Conservation (phyloP, 768 basidiomycete species). For the Multifurca ochricompacta region DNA sequence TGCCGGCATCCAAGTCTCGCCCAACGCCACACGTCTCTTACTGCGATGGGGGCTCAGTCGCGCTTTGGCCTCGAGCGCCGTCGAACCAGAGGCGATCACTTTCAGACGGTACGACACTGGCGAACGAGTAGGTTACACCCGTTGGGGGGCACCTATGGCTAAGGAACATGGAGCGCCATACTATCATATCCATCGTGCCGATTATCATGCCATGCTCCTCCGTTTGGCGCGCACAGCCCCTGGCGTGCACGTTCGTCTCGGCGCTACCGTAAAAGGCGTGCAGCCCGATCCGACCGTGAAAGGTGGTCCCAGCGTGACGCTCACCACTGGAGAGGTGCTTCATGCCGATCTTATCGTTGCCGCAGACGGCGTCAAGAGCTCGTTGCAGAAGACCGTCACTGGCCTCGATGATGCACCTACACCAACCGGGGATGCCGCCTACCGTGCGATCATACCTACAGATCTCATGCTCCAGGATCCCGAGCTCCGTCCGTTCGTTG, state of each 20-base stretch:
- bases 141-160: constrained; percentile 29
- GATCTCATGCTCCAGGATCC: constrained; percentile 41
- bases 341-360: constrained; percentile 32
- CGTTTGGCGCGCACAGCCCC: constrained; percentile 28
- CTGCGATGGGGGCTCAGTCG: constrained; percentile 33
- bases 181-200: constrained; percentile 38
- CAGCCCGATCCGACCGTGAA: constrained; percentile 25
- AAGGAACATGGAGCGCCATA: constrained; percentile 33
- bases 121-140: constrained; percentile 32
- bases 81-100: constrained; percentile 33
- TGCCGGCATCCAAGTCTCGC: constrained; percentile 37
- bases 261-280: constrained; percentile 27
- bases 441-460: constrained; percentile 46
- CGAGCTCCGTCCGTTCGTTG: constrained; percentile 42
- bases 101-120: constrained; percentile 33
- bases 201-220: constrained; percentile 35
- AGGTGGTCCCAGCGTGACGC: constrained; percentile 29
- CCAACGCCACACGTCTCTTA: constrained; percentile 33
- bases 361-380: constrained; percentile 41
- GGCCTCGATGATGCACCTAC: constrained; percentile 35
- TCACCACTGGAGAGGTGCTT: constrained; percentile 31
- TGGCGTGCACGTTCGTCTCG: constrained; percentile 29
- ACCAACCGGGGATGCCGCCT: constrained; percentile 58
- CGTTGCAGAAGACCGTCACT: constrained; percentile 42
- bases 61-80: constrained; percentile 27